Conservation (phyloP, 164 flowering plant species). For the Pachysandra terminalis region DNA sequence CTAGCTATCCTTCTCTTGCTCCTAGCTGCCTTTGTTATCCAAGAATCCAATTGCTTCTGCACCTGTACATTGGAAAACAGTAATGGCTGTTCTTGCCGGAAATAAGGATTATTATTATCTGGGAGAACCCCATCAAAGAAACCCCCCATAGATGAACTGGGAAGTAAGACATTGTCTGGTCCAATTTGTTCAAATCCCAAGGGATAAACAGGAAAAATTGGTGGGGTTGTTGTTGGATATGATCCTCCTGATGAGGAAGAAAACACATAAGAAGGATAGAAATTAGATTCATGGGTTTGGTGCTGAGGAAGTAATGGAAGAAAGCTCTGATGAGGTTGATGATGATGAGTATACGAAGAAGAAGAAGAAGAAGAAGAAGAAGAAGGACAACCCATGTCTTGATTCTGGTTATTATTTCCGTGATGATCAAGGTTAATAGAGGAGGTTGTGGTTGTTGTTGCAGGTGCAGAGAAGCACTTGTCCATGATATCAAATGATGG, state of each 20-base stretch:
- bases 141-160: conserved; percentile 12
- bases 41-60: conserved; percentile 5
- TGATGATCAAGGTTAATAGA: not conserved
- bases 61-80: not conserved
- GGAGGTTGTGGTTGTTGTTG: not conserved
- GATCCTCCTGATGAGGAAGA: too few relatives aligned
- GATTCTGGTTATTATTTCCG: not conserved
- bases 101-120: not conserved
- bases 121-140: not conserved
- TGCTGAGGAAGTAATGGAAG: not conserved
- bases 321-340: conserved; percentile 1
- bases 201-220: conserved; percentile 3
- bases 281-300: not conserved
- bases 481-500: not conserved
- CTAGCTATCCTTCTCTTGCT: conserved; percentile 19
- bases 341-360: too few relatives aligned
- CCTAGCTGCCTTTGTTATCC: conserved; percentile 15
- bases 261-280: not conserved
- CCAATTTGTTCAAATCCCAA: conserved; percentile 3
- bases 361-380: too few relatives aligned
- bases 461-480: not conserved
- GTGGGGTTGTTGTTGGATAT: too few relatives aligned
- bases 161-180: not conserved
- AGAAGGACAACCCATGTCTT: conserved; percentile 12
- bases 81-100: not conserved